Evolutionary conservation across 2,329 filamentous ascomycete species (phyloP), one percentile per base, ranked within the genome.

Genomic region (Sporothrix mexicana): DNA sequence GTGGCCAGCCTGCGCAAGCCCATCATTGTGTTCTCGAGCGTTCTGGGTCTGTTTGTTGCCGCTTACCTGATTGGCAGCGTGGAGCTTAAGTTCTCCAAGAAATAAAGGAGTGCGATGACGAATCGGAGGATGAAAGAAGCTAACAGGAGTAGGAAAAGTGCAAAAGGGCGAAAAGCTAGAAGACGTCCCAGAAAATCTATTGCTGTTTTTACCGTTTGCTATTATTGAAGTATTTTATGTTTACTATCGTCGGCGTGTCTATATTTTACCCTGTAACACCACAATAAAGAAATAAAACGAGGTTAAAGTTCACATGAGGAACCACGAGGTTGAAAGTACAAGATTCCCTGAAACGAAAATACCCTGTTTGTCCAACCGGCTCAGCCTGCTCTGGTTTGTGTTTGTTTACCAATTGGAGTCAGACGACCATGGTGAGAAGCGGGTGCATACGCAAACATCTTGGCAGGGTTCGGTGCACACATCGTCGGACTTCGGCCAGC

Each of bases 1-100:
- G 80, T 87, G 2, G 92, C 93, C 41, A 89, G 88, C 53, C 88
- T 97, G 78, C 90, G 94, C 78, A 99, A 99, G 85, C 96, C 96
- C 0, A 77, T 97, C 23, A 89, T 95, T 30, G 88, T 98, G 74
- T 93, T 96, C 76, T 84, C 85, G 45, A 94, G 92, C 77, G 83
- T 92, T 75, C 80, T 97, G 76, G 84, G 87, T n/a, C 83, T 97
- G 13, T 97, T 97, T 82, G 85, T 89, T 55, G 86, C 90, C 1
- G 87, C 88, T 5, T 98, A 92, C 91, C 83, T 90, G 3, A 81
- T 98, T 73, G 92, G 94, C 45, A 91, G 89, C 78, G 84, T 98
- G 75, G 91, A 97, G 80, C 88, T 95, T 62, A 94, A 92, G 80
- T 97, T 98, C 82, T 83, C 85, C 51, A 77, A 77, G 72, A 73